Evolutionary conservation across 1,284 basidiomycete species (phyloP).

Genomic region (Ceratobasidium sp.): DNA sequence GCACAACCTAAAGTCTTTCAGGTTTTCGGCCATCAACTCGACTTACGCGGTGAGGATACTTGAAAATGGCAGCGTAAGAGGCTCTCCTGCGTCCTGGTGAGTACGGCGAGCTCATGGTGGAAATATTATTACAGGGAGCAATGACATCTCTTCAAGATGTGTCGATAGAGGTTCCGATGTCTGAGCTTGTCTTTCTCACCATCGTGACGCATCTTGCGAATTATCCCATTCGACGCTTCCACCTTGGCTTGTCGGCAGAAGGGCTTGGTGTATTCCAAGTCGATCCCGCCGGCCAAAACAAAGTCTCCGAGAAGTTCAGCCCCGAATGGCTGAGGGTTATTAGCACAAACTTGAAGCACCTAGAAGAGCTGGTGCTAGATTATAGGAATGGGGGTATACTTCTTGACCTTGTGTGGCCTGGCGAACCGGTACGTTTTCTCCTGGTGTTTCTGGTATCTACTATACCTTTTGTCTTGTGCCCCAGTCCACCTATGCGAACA

Average conservation of each 20-base stretch:
- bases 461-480: background rate
- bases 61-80: conserved; percentile 43
- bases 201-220: conserved; percentile 14
- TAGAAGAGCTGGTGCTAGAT: conserved; percentile 39
- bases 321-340: conserved; percentile 29
- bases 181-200: conserved; percentile 8
- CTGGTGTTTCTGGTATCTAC: background rate
- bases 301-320: conserved; percentile 15
- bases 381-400: conserved; percentile 22
- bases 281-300: conserved; percentile 1
- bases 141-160: conserved; percentile 44
- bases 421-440: conserved; percentile 12
- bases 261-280: conserved; percentile 26
- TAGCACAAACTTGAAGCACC: background rate
- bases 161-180: conserved; percentile 41
- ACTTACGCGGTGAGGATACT: conserved; percentile 30
- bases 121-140: conserved; percentile 36
- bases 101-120: conserved; percentile 20
- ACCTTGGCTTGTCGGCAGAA: conserved; percentile 29
- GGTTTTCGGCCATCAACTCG: conserved; percentile 38
- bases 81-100: conserved; percentile 36
- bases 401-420: conserved; percentile 24
- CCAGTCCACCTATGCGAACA: conserved; percentile 26
- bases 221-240: conserved; percentile 31
- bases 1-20: conserved; percentile 43